Base-by-base conservation (phyloP, 306 rosid species). In the Luffa aegyptiaca region DNA sequence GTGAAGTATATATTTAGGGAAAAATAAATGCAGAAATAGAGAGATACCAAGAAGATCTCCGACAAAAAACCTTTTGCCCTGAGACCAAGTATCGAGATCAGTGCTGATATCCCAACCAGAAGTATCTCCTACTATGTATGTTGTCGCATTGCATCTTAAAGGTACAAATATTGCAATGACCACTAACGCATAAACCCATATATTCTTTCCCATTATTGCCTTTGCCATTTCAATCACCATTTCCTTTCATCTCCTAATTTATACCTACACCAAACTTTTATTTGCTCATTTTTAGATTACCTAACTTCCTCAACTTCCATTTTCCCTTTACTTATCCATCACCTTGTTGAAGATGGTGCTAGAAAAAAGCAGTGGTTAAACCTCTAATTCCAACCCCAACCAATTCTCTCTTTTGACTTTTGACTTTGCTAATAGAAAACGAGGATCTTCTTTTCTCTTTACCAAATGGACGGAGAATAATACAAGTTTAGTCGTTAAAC, bases 61-160 rank as follows among this genome's bases (percentile, higher is more conserved):
- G 0, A 81, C 87, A 1, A 62, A 44, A 72, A 92, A 95, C 9
- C 63, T 88, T 84, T 95, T 92, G 84, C 77, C 88, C 0, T 81
- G 78, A 42, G 79, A 13, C 98, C 98, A 95, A 4, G 97, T 33
- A 6, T 74, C 85, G n/a, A 95, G 93, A 87, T 89, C 66, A 7
- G 92, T 79, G 86, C 98, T 95, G 36, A 92, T 90, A 85, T 95
- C 98, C 97, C 98, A 95, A 48, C 97, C 98, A 39, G 98, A 85
- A 83, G 0, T 84, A 84, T 84, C 98, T 37, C 98, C 98, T n/a
- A 95, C 98, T 8, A 3, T 49, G 74, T 91, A 95, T 21, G 58
- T 85, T 49, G 93, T 85, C 41, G 95, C 97, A 75, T 85, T 83
- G 81, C 92, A 87, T 77, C 79, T 83, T 5, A 62, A 73, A 26